Conservation (phyloP, 129 eudicot genomes). For the Flaveria robusta region DNA sequence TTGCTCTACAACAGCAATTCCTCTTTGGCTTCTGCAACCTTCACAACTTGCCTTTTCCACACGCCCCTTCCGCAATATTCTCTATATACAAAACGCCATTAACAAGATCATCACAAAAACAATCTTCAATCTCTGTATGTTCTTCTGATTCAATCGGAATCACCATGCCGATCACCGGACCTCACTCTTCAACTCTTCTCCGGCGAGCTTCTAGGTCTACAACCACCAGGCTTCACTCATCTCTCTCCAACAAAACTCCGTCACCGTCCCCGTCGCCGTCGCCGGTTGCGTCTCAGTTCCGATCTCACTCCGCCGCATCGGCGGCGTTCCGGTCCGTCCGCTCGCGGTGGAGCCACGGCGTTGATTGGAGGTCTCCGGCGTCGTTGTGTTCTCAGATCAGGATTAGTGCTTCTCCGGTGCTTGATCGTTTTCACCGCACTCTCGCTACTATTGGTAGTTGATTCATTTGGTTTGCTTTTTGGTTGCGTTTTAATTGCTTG, state of each 20-base stretch:
- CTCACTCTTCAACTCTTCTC: conserved; percentile 36
- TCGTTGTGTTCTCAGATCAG: conserved; percentile 41
- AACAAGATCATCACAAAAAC: neutral
- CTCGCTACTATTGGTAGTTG: conserved; percentile 31
- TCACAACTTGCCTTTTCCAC: conserved; percentile 23
- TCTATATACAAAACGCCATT: conserved; percentile 16
- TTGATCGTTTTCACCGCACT: conserved; percentile 38
- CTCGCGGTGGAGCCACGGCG: conserved; percentile 43
- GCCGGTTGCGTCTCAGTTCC: conserved; percentile 24
- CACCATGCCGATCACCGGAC: conserved; percentile 37
- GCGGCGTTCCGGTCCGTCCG: conserved; percentile 31
- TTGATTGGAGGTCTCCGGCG: conserved; percentile 40
- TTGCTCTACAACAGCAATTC: neutral
- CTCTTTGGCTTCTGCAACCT: conserved; percentile 4
- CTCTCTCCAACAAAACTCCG: conserved; percentile 24
- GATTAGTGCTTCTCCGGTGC: conserved; percentile 36
- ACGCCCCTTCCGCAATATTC: conserved; percentile 30
- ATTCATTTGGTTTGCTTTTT: neutral
- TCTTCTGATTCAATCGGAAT: conserved; percentile 19
- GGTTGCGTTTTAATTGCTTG: neutral
- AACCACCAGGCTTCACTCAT: conserved; percentile 38
- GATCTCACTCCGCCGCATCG: conserved; percentile 35
- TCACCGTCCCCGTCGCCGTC: conserved; percentile 14
- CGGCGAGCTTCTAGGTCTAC: conserved; percentile 44
- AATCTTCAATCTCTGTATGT: conserved; percentile 20